Evolutionary conservation across 495 filamentous ascomycete genomes (phyloP), one percentile per base, ranked within the genome.

Genomic region (Hyaloscypha hepaticicola): DNA sequence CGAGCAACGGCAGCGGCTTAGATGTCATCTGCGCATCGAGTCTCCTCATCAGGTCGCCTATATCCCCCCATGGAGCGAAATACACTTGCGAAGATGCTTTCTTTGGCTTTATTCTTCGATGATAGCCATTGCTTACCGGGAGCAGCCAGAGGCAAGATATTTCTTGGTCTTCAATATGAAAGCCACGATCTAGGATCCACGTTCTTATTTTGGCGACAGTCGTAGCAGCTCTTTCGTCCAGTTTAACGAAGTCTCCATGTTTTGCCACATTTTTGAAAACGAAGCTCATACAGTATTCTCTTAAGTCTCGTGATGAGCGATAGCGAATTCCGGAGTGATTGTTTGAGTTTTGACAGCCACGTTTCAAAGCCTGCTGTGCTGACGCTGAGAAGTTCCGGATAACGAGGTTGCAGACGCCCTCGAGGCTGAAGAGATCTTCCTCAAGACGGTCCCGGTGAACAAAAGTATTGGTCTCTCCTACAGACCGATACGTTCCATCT

Each of bases 61-160:
- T 21, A 48, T 55, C 45, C 11, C 67, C 58, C 6, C 8, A 3
- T 3, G 67, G 59, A 33, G 67, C 63, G 26, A 63, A 59, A 51
- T 34, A 33, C 3, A 61, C 33, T 21, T 48, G n/a, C 27, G 58
- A 66, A 7, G 26, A 31, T 58, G 34, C 38, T 9, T 28, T 22
- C 34, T 58, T 6, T 16, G 53, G 66, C 38, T 55, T 68, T 25
- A 76, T 48, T 56, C 67, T 76, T 25, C 69, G 70, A 58, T 72
- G 64, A 22, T 49, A 56, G 27, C 70, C 55, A 33, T 66, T 71
- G 16, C 50, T 66, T 3, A 70, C 56, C 7, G 75, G 75, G 28
- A 77, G 52, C 9, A 77, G 64, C 75, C 75, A 77, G 24, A 77
- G 60, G 34, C 27, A 26, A 49, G 64, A 61, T 8, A 72, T 22